Base-by-base conservation (phyloP, 768 basidiomycete genomes). In the Cantharellus cinnabarinus region DNA sequence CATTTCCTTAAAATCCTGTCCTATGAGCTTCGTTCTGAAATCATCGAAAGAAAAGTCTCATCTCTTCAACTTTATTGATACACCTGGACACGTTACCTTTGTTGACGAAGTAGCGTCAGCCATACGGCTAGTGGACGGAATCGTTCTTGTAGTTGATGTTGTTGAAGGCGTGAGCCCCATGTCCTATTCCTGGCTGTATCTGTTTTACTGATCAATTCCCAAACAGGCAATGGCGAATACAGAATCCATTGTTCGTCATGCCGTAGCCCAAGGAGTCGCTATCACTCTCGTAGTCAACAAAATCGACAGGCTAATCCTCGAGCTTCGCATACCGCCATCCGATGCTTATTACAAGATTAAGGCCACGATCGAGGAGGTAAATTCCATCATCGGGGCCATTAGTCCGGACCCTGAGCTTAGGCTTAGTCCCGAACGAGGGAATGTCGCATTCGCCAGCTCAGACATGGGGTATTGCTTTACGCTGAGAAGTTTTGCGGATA, bases 291-390 rank as follows among this genome's bases (percentile, higher is more conserved):
- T 99, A 41, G 79, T 99, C 63, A 99, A 99, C 76, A 99, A 99
- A 76, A 83, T 99, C 67, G 95, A 99, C 71, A 79, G 95, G 59
- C 79, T 99, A 56, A 97, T 98, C 63, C 80, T 99, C 59, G 95
- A 99, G 71, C 75, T 99, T 60, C 82, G 95, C 52, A 82, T 99
- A 67, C 93, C 93, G 66, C 95, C 95, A 58, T 73, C 82, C 48
- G 95, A 99, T 66, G 95, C 95, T 0, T 99, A 89, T 74, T 97
- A 93, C 74, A 99, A 99, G 76, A 89, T 99, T 64, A 94, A 89
- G 70, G 94, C 98, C 68, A 97, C 93, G 2, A 94, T 99, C 59
- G 95, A 99, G 68, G 95, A 99, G 70, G 83, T 99, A 57, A 99
- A 99, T 69, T 87, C 83, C 1, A 84, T 93, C 70, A 97, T 99